phyloP scores from a whole-genome alignment of 2,329 filamentous ascomycete species.

The Diplodia sapinea region DNA sequence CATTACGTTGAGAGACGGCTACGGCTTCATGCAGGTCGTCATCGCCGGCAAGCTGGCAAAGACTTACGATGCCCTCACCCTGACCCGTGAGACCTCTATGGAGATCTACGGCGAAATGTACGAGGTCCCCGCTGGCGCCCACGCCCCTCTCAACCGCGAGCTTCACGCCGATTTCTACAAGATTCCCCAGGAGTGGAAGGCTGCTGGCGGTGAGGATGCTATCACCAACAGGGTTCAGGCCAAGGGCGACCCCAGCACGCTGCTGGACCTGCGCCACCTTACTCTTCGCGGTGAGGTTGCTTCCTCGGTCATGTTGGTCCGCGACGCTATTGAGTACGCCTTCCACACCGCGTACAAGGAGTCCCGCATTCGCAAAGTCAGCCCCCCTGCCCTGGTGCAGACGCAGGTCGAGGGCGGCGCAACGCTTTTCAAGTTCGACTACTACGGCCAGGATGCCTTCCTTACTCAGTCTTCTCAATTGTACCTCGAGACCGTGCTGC shows the following conservation, averaged over 20 bases:
- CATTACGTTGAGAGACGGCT: conserved; percentile 83
- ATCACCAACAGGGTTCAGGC: conserved; percentile 82
- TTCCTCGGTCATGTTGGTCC: conserved; percentile 85
- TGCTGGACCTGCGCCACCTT: conserved; percentile 83
- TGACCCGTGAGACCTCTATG: conserved; percentile 87
- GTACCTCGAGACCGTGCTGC: conserved; percentile 93
- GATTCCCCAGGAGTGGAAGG: conserved; percentile 69
- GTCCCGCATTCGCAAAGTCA: conserved; percentile 78
- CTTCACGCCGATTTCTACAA: conserved; percentile 89
- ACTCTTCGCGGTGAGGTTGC: conserved; percentile 83
- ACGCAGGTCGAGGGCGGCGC: conserved; percentile 93
- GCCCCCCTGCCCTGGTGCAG: conserved; percentile 88
- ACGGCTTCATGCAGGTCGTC: conserved; percentile 84
- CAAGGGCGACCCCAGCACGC: conserved; percentile 71
- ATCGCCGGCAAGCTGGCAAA: conserved; percentile 81
- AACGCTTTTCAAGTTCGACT: conserved; percentile 87
- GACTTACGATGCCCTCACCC: conserved; percentile 87
- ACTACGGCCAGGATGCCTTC: conserved; percentile 89
- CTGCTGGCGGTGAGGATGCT: conserved; percentile 85
- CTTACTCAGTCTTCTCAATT: conserved; percentile 96
- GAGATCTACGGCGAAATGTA: conserved; percentile 83
- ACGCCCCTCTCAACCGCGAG: conserved; percentile 83
- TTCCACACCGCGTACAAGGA: conserved; percentile 83
- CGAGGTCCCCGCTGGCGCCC: conserved; percentile 76
- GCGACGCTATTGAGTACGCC: conserved; percentile 78